These are phyloP conservation scores for Asterophora parasitica DNA, from an alignment of 768 basidiomycete genomes.

Conservation along the genomic window DNA sequence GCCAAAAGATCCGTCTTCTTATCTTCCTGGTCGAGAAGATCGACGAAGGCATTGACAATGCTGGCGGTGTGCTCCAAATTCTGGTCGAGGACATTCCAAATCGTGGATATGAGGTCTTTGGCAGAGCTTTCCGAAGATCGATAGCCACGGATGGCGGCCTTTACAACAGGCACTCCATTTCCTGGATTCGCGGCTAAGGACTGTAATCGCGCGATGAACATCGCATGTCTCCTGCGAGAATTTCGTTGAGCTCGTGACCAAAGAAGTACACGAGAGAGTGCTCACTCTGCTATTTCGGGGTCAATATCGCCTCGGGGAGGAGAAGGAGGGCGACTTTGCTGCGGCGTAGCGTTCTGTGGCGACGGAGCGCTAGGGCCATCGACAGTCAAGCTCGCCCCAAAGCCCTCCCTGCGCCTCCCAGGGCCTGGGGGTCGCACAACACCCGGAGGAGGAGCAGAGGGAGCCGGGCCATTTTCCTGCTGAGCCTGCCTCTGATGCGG, in stretches of 20 bases:
- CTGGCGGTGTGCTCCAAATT: conserved; percentile 69
- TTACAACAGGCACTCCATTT: conserved; percentile 56
- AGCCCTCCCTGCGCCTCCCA: conserved; percentile 55
- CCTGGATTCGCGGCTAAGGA: conserved; percentile 51
- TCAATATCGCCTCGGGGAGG: conserved; percentile 45
- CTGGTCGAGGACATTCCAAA: conserved; percentile 67
- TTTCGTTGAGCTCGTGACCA: background rate
- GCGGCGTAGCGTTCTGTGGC: conserved; percentile 18
- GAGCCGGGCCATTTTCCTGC: conserved; percentile 9
- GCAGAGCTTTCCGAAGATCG: conserved; percentile 72
- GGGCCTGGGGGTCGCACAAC: conserved; percentile 22
- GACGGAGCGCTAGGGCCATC: conserved; percentile 18
- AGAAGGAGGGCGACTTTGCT: conserved; percentile 32
- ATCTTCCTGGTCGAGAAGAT: conserved; percentile 73
- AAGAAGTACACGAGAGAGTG: conserved; percentile 6
- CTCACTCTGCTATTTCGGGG: conserved; percentile 52
- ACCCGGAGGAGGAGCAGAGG: conserved; percentile 7
- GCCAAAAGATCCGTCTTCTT: conserved; percentile 72
- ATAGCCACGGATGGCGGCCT: conserved; percentile 77
- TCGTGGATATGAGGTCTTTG: conserved; percentile 79
- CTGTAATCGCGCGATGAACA: conserved; percentile 61
- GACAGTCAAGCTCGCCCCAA: conserved; percentile 54
- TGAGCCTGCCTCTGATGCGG: conserved; percentile 23
- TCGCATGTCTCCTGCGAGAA: conserved; percentile 54
- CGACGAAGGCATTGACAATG: conserved; percentile 68